Conservation (phyloP, 257 asterid genomes). For the Cruciata laevipes region DNA sequence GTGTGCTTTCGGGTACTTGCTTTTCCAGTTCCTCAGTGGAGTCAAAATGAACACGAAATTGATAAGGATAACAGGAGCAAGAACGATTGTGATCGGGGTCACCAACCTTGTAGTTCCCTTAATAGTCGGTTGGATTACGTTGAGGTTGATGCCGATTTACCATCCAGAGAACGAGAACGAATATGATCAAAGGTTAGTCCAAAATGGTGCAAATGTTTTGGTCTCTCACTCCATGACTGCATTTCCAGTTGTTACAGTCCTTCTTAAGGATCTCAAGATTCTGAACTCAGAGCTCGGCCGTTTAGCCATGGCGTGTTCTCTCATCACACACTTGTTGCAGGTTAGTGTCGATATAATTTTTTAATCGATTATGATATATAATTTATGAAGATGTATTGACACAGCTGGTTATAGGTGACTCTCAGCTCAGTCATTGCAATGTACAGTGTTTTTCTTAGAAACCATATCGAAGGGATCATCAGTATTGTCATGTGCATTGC, state of each 20-base stretch:
- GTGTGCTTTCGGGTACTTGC: slow-evolving; percentile 18
- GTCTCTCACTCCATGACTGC: slow-evolving; percentile 7
- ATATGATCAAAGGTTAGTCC: no score
- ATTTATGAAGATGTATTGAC: no score
- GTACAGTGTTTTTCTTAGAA: neutral
- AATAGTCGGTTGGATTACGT: neutral
- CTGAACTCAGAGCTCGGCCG: slow-evolving; percentile 31
- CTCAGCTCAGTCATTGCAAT: neutral
- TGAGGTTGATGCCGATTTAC: neutral
- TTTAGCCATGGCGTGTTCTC: slow-evolving; percentile 20
- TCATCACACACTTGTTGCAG: slow-evolving; percentile 15
- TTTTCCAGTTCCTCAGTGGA: slow-evolving; percentile 24
- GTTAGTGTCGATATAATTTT: neutral
- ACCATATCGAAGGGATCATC: neutral
- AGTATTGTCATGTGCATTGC: neutral
- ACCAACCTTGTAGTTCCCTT: slow-evolving; percentile 16
- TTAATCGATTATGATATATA: no score
- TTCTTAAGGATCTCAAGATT: slow-evolving; percentile 28
- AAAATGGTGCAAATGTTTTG: neutral
- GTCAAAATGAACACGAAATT: slow-evolving; percentile 22
- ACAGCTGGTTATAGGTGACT: neutral
- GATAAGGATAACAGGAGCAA: slow-evolving; percentile 20
- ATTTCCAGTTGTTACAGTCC: slow-evolving; percentile 22
- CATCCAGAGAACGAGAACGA: neutral
- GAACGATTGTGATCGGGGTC: slow-evolving; percentile 21